These are phyloP conservation scores for Leucocoprinus leucothites DNA, from an alignment of 768 basidiomycete genomes.

Conservation along the genomic window DNA sequence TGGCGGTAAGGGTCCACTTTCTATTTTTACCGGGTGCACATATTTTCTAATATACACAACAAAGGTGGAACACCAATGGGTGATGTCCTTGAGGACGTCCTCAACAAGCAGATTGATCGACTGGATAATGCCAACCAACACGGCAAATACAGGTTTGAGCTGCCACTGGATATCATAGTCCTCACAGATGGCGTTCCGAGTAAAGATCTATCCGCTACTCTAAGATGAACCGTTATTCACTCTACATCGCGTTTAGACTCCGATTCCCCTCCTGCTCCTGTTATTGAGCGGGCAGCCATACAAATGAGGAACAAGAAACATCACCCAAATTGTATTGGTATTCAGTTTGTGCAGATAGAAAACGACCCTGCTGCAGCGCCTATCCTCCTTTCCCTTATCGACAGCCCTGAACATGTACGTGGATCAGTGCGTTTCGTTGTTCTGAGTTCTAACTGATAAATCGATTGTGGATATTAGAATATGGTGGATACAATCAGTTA, in stretches of 20 bases:
- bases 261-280: slow-evolving; percentile 10
- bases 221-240: neutral
- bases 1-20: slow-evolving; percentile 6
- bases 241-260: neutral
- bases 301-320: slow-evolving; percentile 22
- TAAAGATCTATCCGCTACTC: slow-evolving; percentile 9
- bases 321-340: slow-evolving; percentile 29
- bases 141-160: slow-evolving; percentile 19
- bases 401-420: slow-evolving; percentile 22
- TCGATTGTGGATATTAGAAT: slow-evolving; percentile 15
- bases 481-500: slow-evolving; percentile 31
- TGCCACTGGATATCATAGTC: slow-evolving; percentile 30
- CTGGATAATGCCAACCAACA: slow-evolving; percentile 18
- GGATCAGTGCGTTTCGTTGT: too few relatives aligned
- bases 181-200: slow-evolving; percentile 30
- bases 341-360: slow-evolving; percentile 32
- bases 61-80: slow-evolving; percentile 29
- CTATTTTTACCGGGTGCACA: neutral
- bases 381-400: slow-evolving; percentile 22
- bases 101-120: slow-evolving; percentile 17
- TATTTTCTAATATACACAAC: neutral
- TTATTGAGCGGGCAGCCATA: slow-evolving; percentile 20
- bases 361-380: slow-evolving; percentile 18
- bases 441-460: slow-evolving; percentile 18
- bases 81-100: slow-evolving; percentile 17